phyloP scores from a whole-genome alignment of 2,329 filamentous ascomycete species.

The Colletotrichum sojae region DNA sequence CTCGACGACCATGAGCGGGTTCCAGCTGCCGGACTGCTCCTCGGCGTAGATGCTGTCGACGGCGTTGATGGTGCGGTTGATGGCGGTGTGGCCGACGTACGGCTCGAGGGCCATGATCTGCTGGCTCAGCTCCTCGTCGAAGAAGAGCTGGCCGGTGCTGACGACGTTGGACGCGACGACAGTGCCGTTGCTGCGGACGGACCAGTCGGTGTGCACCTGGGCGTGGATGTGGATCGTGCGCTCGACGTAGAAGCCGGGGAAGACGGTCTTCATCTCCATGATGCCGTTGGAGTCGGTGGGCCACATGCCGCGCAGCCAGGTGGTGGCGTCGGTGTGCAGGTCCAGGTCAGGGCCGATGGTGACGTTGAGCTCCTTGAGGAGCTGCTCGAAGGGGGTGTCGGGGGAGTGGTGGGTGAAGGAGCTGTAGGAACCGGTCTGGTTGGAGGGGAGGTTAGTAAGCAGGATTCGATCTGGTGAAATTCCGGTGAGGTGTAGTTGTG shows the following conservation, averaged over 20 bases:
- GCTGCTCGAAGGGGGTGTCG: conserved; percentile 30
- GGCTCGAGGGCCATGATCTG: conserved; percentile 63
- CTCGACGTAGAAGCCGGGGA: conserved; percentile 61
- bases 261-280: conserved; percentile 58
- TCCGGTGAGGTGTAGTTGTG: too few species aligned
- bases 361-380: conserved; percentile 34
- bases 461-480: not conserved
- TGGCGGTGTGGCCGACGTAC: conserved; percentile 59
- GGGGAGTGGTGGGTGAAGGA: conserved; percentile 23
- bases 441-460: not conserved
- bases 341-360: conserved; percentile 29
- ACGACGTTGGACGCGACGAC: conserved; percentile 46
- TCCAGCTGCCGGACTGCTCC: conserved; percentile 25
- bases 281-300: conserved; percentile 43
- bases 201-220: conserved; percentile 55
- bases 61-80: conserved; percentile 35
- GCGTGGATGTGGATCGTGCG: conserved; percentile 65
- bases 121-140: conserved; percentile 28
- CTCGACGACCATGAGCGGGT: conserved; percentile 34
- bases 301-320: conserved; percentile 35
- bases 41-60: conserved; percentile 28
- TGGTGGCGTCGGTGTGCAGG: conserved; percentile 32
- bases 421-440: conserved; percentile 35
- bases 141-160: conserved; percentile 45
- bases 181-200: conserved; percentile 41